Evolutionary conservation across 78 protist genomes (phyloP).

Genomic region (Creolimax fragrantissima): DNA sequence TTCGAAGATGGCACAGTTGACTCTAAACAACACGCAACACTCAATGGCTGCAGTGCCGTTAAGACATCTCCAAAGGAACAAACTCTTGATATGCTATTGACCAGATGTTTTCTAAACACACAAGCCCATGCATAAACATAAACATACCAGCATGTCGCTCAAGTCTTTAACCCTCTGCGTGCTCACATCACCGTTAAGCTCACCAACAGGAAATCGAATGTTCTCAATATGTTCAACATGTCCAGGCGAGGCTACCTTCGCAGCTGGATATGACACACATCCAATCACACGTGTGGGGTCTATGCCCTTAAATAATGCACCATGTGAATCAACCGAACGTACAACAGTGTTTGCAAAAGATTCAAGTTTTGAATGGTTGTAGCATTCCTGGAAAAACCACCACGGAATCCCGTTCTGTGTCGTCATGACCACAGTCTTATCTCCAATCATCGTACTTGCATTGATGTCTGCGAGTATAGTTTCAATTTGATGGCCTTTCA

Average conservation of each 20-base stretch:
- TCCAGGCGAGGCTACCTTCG: background rate
- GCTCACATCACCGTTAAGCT: background rate
- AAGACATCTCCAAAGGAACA: too few relatives aligned
- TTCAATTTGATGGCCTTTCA: background rate
- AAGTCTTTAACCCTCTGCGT: background rate
- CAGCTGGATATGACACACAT: background rate
- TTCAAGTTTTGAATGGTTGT: background rate
- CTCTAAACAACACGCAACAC: too few relatives aligned
- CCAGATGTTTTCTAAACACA: background rate
- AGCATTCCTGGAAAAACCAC: background rate
- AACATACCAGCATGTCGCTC: background rate
- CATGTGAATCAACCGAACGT: background rate
- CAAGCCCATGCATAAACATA: background rate
- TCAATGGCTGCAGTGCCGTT: too few relatives aligned
- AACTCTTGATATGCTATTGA: background rate
- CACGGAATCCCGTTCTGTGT: background rate
- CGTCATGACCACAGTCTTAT: background rate
- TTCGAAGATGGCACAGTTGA: too few relatives aligned
- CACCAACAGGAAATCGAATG: background rate
- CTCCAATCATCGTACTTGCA: background rate
- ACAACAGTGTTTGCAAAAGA: background rate
- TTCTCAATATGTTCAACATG: background rate
- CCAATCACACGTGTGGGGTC: background rate
- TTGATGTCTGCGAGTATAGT: background rate
- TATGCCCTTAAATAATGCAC: background rate